Evolutionary conservation across 352 stramenopile species (phyloP), one percentile per base, ranked within the genome.

Genomic region (Phytopythium aichiense): DNA sequence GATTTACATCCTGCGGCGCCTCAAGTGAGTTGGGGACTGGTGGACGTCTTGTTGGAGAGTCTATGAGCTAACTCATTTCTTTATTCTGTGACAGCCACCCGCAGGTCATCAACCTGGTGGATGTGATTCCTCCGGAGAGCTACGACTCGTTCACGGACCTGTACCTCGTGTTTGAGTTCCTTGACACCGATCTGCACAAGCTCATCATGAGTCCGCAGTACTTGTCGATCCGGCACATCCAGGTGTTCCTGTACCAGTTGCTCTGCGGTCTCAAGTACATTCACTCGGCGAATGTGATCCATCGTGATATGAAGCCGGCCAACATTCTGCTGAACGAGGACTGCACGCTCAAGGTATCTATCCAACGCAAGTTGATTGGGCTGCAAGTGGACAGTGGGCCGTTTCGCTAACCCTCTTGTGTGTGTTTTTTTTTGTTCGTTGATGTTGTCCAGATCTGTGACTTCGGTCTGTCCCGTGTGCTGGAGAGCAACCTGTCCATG

Each of bases 211-310:
- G 80, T 33, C 89, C 88, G 25, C 85, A 94, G 66, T 97, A 96
- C 70, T 73, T 98, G 55, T 97, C 88, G 0, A 96, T 98, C 58
- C 91, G 96, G 61, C 96, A 99, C 69, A 96, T 98, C 33, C 92
- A 98, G 77, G 97, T 98, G n/a, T 98, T 98, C 73, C 71, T 98
- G 60, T 98, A 98, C 71, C 94, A 99, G 68, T 71, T 98, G 43
- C 71, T 99, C 13, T 93, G 94, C 23, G 94, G 92, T 4, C 69
- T 99, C 43, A 98, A 98, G 77, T 98, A 98, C 68, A 96, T 99
- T 54, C 96, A 99, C 69, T 97, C 88, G 33, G 86, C 78, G 16
- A 91, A 95, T 65, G 84, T 96, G 52, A 94, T 96, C 63, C 88
- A 96, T 58, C 85, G 88, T 37, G 88, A 96, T 65, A 84, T 96